Evolutionary conservation across 1,284 basidiomycete genomes (phyloP), one percentile per base, ranked within the genome.

Genomic region (Calocybe gambosa): DNA sequence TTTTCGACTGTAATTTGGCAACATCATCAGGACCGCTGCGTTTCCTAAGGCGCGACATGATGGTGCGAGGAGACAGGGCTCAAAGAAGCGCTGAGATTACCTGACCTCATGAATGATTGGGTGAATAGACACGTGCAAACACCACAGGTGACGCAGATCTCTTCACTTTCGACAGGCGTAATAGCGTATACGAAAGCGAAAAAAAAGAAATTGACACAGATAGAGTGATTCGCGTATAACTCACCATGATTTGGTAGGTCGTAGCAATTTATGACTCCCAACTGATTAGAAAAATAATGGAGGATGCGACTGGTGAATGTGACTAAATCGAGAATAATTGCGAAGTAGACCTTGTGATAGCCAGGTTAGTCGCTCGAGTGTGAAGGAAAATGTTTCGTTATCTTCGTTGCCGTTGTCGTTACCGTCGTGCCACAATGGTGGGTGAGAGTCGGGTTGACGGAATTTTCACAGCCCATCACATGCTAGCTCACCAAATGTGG

Each of bases 31-130:
- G 59, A 56, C 62, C 57, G 48, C 62, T 69, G 38, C 66, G 65
- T 53, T 66, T 72, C 62, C 67, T 67, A 59, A 73, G 66, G 55
- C 66, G 71, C 55, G 68, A 74, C 74, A 76, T 76, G 67, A 53
- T 60, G 59, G 62, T 58, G 43, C 47, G 41, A 47, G 53, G 49
- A 52, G 48, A 51, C 57, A 56, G 55, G 50, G 50, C 44, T 56
- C 52, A 48, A 28, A 38, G 31, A 25, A 21, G 20, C 39, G 26
- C 25, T 21, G 31, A 13, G 15, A 13, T 16, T 13, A 42, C 37
- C 57, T 57, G 55, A 61, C 56, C 58, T 58, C 59, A 62, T 63
- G 62, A 42, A 49, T 44, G 39, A 50, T 49, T 50, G 38, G 52
- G 48, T 50, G 45, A 43, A 37, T 42, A 48, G 45, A 57, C 59